phyloP scores from a whole-genome alignment of 75 land plant species.

The Pinus tabuliformis region DNA sequence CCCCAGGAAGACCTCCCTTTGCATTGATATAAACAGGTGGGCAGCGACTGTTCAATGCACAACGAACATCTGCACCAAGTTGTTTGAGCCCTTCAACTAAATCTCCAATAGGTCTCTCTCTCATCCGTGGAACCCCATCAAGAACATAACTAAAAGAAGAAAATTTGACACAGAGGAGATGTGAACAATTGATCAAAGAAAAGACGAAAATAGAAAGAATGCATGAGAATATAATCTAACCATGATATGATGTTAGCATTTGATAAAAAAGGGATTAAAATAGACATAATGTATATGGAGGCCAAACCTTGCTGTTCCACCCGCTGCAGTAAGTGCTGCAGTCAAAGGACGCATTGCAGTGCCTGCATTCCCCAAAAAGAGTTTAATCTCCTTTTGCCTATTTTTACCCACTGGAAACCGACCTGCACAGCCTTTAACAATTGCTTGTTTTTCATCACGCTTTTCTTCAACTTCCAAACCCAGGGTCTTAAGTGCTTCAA shows the following conservation, averaged over 20 bases:
- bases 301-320: conserved; percentile 85
- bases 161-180: not conserved
- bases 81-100: conserved; percentile 86
- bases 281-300: not conserved
- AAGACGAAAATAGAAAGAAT: not conserved
- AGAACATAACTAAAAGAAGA: conserved; percentile 63
- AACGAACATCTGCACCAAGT: conserved; percentile 93
- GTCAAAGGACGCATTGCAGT: conserved; percentile 99
- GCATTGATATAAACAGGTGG: conserved; percentile 85
- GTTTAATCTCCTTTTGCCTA: conserved; percentile 42
- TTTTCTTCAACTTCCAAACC: conserved; percentile 81
- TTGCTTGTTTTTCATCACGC: conserved; percentile 38
- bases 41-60: conserved; percentile 72
- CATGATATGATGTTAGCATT: not conserved
- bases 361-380: conserved; percentile 97
- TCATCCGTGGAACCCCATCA: conserved; percentile 97
- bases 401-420: conserved; percentile 69
- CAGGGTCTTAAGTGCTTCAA: conserved; percentile 76
- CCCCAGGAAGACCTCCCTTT: conserved; percentile 93
- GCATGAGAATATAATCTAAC: not conserved
- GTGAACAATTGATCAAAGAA: not conserved
- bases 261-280: not conserved
- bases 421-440: conserved; percentile 82
- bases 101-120: conserved; percentile 96
- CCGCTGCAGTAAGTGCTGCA: conserved; percentile 93